Percentiles rank a stretch among this genome's conserved stretches.
Conservation (phyloP, 129 eudicot genomes). For the Flaveria trinervia region DNA sequence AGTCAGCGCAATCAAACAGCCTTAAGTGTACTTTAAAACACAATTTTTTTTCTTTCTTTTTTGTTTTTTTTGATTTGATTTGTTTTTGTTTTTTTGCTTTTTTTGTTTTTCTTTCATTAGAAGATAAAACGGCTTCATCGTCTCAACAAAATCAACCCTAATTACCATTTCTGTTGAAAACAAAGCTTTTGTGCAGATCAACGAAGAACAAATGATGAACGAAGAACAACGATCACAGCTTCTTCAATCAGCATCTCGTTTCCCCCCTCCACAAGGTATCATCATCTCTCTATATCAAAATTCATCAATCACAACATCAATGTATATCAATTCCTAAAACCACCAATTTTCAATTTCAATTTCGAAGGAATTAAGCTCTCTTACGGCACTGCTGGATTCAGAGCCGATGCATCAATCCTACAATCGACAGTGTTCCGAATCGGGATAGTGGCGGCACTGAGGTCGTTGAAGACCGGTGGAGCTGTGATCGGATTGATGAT, state of each 20-base stretch:
- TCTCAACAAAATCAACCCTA: no score
- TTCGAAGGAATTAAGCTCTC: conserved; percentile 58
- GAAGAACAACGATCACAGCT: conserved; percentile 36
- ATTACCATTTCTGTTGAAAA: no score
- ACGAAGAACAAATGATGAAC: conserved; percentile 10
- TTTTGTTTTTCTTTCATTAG: no score
- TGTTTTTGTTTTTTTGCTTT: no score
- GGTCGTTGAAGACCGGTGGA: conserved; percentile 59
- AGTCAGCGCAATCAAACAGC: no score
- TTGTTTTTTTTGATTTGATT: no score
- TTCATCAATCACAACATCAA: background rate
- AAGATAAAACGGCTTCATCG: no score
- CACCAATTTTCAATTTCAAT: background rate
- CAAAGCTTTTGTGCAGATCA: background rate
- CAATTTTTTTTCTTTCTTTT: no score
- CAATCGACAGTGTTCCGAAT: conserved; percentile 72
- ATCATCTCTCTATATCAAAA: background rate
- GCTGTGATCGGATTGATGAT: conserved; percentile 77
- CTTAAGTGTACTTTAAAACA: no score
- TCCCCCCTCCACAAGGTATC: conserved; percentile 50
- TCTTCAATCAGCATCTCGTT: conserved; percentile 40
- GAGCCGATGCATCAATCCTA: conserved; percentile 73
- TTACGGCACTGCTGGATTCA: conserved; percentile 89
- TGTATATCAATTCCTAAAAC: background rate
- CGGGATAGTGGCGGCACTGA: conserved; percentile 76